Base-by-base conservation (phyloP, 352 stramenopile genomes). In the Globisporangium nodosum region DNA sequence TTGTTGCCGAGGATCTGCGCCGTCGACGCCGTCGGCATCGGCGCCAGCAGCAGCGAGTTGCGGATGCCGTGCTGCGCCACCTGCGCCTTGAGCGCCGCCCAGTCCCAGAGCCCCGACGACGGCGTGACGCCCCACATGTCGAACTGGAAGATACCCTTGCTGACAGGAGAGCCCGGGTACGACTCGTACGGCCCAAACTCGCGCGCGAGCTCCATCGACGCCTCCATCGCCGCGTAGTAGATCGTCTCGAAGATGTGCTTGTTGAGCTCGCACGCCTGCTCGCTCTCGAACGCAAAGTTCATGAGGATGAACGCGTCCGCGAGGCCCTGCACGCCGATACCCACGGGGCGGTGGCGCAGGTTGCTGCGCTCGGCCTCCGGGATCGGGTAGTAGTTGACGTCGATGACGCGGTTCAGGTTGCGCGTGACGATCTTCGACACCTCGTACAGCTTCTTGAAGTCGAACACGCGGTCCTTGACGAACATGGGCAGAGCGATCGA, bases 201-300 rank as follows among this genome's bases (percentile, higher is more conserved):
- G 60, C 88, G 74, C 30, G 97, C 97, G 20, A 99, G 74, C 68
- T 99, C 92, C 70, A 96, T 97, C 39, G 96, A 99, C 16, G 96
- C 94, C 65, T 97, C 92, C 71, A 98, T 92, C 12, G 97, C 88
- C 37, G 86, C 96, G 68, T 93, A 99, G 85, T 99, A 99, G 48
- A 99, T 98, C n/a, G 97, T 99, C 77, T 99, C 97, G 71, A 99
- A 99, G 71, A 99, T 99, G 58, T 99, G 88, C 68, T 94, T 97
- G 85, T 99, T 99, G 18, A 99, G 74, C 56, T 97, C 61, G 6
- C 78, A 69, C 16, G 97, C 97, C 59, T 91, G 60, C 13, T 81
- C 59, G 47, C 87, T 98, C 66, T 99, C 97, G 69, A 99, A 99
- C 49, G 97, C 86, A 62, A 94, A 88, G 64, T 97, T 86, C 80